A percentile compares a stretch with the other conserved stretches of the same genome.
phyloP scores from a whole-genome alignment of 2,329 filamentous ascomycete genomes.

The Microsporum ferrugineum region DNA sequence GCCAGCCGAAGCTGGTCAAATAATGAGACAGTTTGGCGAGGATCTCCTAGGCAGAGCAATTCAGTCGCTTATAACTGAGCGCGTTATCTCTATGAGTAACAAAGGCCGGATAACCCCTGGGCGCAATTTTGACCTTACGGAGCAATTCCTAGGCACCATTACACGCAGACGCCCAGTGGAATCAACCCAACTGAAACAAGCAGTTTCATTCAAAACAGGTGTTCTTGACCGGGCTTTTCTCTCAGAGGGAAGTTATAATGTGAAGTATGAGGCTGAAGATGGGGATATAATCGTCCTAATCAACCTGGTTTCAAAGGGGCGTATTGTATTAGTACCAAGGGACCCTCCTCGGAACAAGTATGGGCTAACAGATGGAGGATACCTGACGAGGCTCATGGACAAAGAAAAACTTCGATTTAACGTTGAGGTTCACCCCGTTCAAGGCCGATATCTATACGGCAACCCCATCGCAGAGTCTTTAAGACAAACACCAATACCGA shows the following conservation, averaged over 20 bases:
- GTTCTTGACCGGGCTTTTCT: slow-evolving; percentile 32
- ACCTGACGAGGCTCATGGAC: slow-evolving; percentile 38
- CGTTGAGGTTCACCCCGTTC: slow-evolving; percentile 29
- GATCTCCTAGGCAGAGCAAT: slow-evolving; percentile 29
- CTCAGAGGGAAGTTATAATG: slow-evolving; percentile 20
- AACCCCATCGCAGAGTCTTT: slow-evolving; percentile 24
- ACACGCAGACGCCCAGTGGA: slow-evolving; percentile 33
- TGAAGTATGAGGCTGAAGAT: slow-evolving; percentile 31
- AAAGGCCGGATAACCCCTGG: slow-evolving; percentile 31
- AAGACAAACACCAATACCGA: slow-evolving; percentile 19
- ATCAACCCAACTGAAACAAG: slow-evolving; percentile 29
- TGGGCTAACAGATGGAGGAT: slow-evolving; percentile 37
- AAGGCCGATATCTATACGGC: slow-evolving; percentile 29
- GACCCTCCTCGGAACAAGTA: slow-evolving; percentile 35
- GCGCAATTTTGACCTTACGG: slow-evolving; percentile 36
- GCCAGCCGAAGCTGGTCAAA: slow-evolving; percentile 26
- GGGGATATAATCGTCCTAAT: slow-evolving; percentile 35
- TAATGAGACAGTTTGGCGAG: slow-evolving; percentile 25
- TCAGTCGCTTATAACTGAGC: slow-evolving; percentile 30
- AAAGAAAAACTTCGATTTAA: slow-evolving; percentile 33
- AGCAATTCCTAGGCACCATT: slow-evolving; percentile 30
- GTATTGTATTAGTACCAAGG: slow-evolving; percentile 27
- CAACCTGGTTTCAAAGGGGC: slow-evolving; percentile 30
- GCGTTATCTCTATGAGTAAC: slow-evolving; percentile 30
- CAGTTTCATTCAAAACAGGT: slow-evolving; percentile 32